Base-by-base conservation (phyloP, 1,284 basidiomycete species). In the Stereum hirsutum region DNA sequence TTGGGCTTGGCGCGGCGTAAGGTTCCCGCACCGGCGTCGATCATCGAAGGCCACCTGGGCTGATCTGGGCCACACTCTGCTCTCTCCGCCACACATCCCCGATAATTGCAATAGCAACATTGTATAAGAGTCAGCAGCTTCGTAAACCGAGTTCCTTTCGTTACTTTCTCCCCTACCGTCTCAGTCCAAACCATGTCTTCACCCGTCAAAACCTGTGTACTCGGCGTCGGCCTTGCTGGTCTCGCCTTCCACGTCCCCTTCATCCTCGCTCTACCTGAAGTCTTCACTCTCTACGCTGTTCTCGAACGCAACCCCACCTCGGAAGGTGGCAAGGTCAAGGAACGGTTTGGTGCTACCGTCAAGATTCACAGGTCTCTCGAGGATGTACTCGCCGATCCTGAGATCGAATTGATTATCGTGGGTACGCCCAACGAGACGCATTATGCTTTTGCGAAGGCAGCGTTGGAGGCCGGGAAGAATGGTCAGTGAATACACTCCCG, bases 341-440 rank as follows among this genome's bases (percentile, higher is more conserved):
- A 74, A 17, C 68, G 78, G 23, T 85, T 84, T 50, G 77, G 78
- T 4, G 63, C 75, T n/a, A 56, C 67, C 12, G 64, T 67, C 34
- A 76, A 69, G 52, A 74, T 85, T 45, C 66, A 83, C 55, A 63
- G 63, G 34, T 68, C 69, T 2, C 54, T 82, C 39, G 73, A 80
- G 7, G 62, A 71, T 15, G 79, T 81, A 14, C 58, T 83, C 15
- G 60, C 58, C 12, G 82, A 86, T 54, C 57, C 66, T 0, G 69
- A 80, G 42, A 63, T 86, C 34, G 81, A 86, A 52, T 68, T 86
- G 14, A 65, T 85, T 42, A 74, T 91, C 45, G 66, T 93, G 39
- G 78, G 74, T 31, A 90, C 87, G 0, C 88, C 89, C 1, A 92
- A 83, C 55, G 69, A 81, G 38, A 90, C 89, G 0, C 90, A 93